Evolutionary conservation across 2,329 filamentous ascomycete species (phyloP), one percentile per base, ranked within the genome.

Genomic region (Aspergillus sergii): DNA sequence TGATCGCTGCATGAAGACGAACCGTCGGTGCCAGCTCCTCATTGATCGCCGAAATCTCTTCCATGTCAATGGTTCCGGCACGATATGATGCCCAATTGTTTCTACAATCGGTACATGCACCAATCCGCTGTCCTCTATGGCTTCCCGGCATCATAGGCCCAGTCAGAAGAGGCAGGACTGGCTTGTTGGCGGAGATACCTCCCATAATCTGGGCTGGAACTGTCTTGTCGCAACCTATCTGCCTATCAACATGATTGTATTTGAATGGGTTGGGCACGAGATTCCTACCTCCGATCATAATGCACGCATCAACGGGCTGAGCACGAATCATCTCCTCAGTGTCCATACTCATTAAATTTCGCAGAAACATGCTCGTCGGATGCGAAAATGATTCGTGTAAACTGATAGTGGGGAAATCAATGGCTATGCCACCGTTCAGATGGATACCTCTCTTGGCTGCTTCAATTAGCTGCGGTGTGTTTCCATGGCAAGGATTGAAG

Each of bases 331-430:
- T 92, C 79, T 92, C 90, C 74, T 92, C 90, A 0, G 90, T 92
- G 71, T 92, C 90, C 88, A 92, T 91, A 67, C 87, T 89, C 90
- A 93, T 92, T 61, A 92, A 71, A 67, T 92, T 92, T 36, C 90
- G 78, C 55, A 92, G 72, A 60, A 88, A 92, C 90, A 93, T 92
- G 77, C 89, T 91, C 5, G 90, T 92, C 2, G 90, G 90, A 51
- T 84, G 81, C 0, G 89, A 83, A 72, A 93, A 92, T 3, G 82
- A 85, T 80, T 92, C 90, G 67, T 90, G 87, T 0, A 92, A 72
- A 65, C 87, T 91, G 60, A 93, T 91, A 0, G 90, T 92, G 0
- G 90, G 90, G 67, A 92, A 92, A 43, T 92, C 89, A 26, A 92
- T 83, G 0, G 90, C 87, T 32, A 92, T 75, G 0, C 89, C 90